Conservation (phyloP, 1,284 basidiomycete genomes). For the Tylopilus orsonianus region DNA sequence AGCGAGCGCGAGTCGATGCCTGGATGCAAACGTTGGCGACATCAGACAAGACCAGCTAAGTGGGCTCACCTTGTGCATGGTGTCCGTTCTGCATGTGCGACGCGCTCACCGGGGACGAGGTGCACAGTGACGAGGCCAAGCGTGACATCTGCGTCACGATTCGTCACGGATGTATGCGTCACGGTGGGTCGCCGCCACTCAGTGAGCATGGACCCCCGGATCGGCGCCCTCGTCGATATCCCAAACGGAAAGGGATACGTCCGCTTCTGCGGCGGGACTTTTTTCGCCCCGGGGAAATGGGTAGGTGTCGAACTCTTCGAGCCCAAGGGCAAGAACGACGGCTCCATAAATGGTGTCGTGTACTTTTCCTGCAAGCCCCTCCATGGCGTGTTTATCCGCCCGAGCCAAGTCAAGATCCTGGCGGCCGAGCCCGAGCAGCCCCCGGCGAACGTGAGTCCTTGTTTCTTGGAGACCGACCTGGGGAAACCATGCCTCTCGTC, state of each 20-base stretch:
- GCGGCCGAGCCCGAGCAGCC: slow-evolving; percentile 44
- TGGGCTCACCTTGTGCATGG: slow-evolving; percentile 24
- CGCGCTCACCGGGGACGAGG: background rate
- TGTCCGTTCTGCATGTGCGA: slow-evolving; percentile 35
- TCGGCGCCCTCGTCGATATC: slow-evolving; percentile 74
- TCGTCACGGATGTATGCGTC: slow-evolving; percentile 11
- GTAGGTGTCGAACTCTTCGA: slow-evolving; percentile 89
- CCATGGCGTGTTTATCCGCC: slow-evolving; percentile 90
- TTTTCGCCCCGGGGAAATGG: slow-evolving; percentile 91
- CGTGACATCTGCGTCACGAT: slow-evolving; percentile 13
- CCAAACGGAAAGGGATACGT: slow-evolving; percentile 81
- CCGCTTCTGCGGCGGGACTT: slow-evolving; percentile 83
- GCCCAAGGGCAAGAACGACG: slow-evolving; percentile 93
- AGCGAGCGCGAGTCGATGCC: slow-evolving; percentile 21
- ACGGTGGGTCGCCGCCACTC: slow-evolving; percentile 7
- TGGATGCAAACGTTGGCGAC: slow-evolving; percentile 12
- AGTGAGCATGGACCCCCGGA: slow-evolving; percentile 37
- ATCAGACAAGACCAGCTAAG: background rate
- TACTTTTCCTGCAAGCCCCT: slow-evolving; percentile 85
- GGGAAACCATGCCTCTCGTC: background rate
- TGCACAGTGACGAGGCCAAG: slow-evolving; percentile 5
- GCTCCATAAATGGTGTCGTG: slow-evolving; percentile 75
- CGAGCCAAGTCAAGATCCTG: slow-evolving; percentile 78
- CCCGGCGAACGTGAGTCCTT: slow-evolving; percentile 26
- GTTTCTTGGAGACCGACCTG: background rate